A percentile compares a stretch with the other conserved stretches of the same genome.
Evolutionary conservation across 768 basidiomycete genomes (phyloP).

Genomic region (Hygrocybe punicea): DNA sequence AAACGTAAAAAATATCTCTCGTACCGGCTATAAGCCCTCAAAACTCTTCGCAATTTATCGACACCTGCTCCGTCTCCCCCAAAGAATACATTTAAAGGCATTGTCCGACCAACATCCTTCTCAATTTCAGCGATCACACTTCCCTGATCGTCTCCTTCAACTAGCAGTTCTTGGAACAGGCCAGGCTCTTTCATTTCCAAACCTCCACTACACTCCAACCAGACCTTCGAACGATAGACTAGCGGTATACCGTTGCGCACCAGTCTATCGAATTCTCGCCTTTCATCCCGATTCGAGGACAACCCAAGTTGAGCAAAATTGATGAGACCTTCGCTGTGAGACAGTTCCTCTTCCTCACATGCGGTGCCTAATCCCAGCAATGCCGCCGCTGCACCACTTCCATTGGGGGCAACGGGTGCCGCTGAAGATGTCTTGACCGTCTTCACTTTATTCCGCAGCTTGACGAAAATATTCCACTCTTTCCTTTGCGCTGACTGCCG

Average conservation of each 20-base stretch:
- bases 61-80: constrained; percentile 96
- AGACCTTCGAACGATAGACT: constrained; percentile 80
- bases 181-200: constrained; percentile 92
- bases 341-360: constrained; percentile 68
- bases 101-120: constrained; percentile 89
- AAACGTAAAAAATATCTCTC: constrained; percentile 26
- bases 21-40: constrained; percentile 89
- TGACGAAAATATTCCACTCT: constrained; percentile 89
- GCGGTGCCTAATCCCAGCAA: constrained; percentile 65
- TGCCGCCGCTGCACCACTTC: constrained; percentile 51
- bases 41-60: constrained; percentile 81
- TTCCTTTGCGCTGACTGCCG: constrained; percentile 64
- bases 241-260: constrained; percentile 87
- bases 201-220: constrained; percentile 92
- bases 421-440: constrained; percentile 27
- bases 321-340: constrained; percentile 80
- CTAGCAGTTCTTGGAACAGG: constrained; percentile 80
- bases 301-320: constrained; percentile 88
- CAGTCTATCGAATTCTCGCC: constrained; percentile 73
- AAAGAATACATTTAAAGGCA: constrained; percentile 95
- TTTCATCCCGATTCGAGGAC: constrained; percentile 71
- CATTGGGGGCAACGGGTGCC: constrained; percentile 23
- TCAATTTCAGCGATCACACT: constrained; percentile 79
- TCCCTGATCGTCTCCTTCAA: constrained; percentile 42
- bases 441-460: constrained; percentile 54